These are phyloP conservation scores for Aegilops tauschii DNA, from an alignment of 176 grass and related monocot species.

Conservation along the genomic window DNA sequence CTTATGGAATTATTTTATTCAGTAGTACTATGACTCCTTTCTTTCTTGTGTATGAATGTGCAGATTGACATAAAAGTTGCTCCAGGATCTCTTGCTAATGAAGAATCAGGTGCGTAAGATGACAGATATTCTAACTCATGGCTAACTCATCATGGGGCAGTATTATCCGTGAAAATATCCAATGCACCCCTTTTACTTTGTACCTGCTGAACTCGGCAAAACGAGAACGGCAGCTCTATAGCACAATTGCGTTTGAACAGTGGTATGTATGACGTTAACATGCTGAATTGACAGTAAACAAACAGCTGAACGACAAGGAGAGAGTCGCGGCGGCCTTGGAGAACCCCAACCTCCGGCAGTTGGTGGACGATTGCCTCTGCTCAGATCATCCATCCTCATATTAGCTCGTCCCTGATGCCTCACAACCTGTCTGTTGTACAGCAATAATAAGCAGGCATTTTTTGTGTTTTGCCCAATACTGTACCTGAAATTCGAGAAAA, in stretches of 20 bases:
- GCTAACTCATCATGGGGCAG: neutral
- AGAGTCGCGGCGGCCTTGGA: conserved; percentile 86
- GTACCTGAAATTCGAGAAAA: neutral
- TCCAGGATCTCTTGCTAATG: conserved; percentile 88
- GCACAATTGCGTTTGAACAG: neutral
- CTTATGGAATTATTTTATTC: neutral
- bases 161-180: neutral
- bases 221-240: neutral
- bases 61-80: conserved; percentile 94
- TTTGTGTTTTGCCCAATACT: conserved; percentile 29
- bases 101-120: conserved; percentile 64
- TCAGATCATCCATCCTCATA: conserved; percentile 62
- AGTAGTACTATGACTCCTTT: neutral
- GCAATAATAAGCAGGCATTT: conserved; percentile 39
- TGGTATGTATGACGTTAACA: neutral
- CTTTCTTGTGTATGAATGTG: conserved; percentile 1
- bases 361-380: conserved; percentile 90
- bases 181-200: neutral
- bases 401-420: conserved; percentile 22
- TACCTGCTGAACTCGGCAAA: neutral
- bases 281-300: conserved; percentile 74
- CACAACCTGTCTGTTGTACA: conserved; percentile 33
- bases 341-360: conserved; percentile 90
- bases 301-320: conserved; percentile 97
- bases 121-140: neutral